Percentiles rank a stretch among this genome's conserved stretches.
Conservation (phyloP, 225 moss, liverwort and hornwort species). For the Physcomitrellopsis africana region DNA sequence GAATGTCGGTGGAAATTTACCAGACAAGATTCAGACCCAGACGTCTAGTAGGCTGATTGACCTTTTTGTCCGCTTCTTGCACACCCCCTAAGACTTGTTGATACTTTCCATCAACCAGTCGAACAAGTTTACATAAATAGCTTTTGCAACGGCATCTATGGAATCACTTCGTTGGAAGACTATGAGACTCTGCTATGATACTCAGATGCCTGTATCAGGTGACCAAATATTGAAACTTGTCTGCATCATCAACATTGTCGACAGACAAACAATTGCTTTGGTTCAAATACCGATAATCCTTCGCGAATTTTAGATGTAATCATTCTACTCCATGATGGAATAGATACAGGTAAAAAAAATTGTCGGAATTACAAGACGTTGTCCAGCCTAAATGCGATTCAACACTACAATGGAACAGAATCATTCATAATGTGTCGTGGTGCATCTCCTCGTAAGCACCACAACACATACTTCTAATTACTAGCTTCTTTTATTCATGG, state of each 20-base stretch:
- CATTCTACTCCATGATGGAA: slow-evolving; percentile 59
- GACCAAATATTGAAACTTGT: slow-evolving; percentile 75
- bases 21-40: slow-evolving; percentile 92
- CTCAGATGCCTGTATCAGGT: no score
- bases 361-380: neutral
- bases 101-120: slow-evolving; percentile 97
- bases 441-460: no score
- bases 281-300: slow-evolving; percentile 86
- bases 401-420: slow-evolving; percentile 5
- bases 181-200: no score
- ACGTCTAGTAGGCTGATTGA: slow-evolving; percentile 99
- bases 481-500: no score
- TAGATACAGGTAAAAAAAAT: neutral
- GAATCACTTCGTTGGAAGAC: no score
- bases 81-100: slow-evolving; percentile 90
- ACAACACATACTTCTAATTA: no score
- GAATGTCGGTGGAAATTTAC: slow-evolving; percentile 31
- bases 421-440: no score
- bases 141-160: slow-evolving; percentile 95
- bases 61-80: slow-evolving; percentile 92
- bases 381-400: neutral
- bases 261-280: slow-evolving; percentile 88
- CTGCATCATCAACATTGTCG: slow-evolving; percentile 80
- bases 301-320: slow-evolving; percentile 70
- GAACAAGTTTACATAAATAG: slow-evolving; percentile 92